A percentile compares a stretch with the other conserved stretches of the same genome.
Conservation (phyloP, 768 basidiomycete genomes). For the Vararia minispora region DNA sequence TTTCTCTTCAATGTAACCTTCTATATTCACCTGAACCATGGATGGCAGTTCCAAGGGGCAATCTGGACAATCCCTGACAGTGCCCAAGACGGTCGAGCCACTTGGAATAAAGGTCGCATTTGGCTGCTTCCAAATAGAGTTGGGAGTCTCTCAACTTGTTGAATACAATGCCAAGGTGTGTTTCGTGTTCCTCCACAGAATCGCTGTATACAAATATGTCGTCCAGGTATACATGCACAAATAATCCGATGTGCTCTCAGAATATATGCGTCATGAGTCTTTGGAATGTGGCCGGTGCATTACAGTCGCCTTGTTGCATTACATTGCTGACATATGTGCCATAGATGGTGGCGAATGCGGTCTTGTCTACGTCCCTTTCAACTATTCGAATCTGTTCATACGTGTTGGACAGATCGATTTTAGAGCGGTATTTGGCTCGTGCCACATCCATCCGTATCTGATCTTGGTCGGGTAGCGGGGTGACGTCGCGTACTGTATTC, state of each 20-base stretch:
- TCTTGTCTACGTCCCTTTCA: slow-evolving; percentile 16
- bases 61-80: no score
- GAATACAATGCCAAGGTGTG: slow-evolving; percentile 24
- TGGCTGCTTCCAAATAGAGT: slow-evolving; percentile 24
- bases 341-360: slow-evolving; percentile 25
- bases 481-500: slow-evolving; percentile 20
- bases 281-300: slow-evolving; percentile 36
- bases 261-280: slow-evolving; percentile 33
- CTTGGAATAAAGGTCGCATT: slow-evolving; percentile 8
- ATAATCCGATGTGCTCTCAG: slow-evolving; percentile 23
- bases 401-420: slow-evolving; percentile 21
- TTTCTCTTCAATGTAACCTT: no score
- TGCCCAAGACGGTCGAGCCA: slow-evolving; percentile 20
- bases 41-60: no score
- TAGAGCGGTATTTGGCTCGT: slow-evolving; percentile 11
- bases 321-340: slow-evolving; percentile 24
- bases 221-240: slow-evolving; percentile 33
- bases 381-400: slow-evolving; percentile 22
- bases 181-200: slow-evolving; percentile 26
- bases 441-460: slow-evolving; percentile 17
- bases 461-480: slow-evolving; percentile 20
- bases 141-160: slow-evolving; percentile 16
- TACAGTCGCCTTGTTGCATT: slow-evolving; percentile 35
- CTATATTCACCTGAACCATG: no score
- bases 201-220: slow-evolving; percentile 31